Evolutionary conservation across 2,329 filamentous ascomycete genomes (phyloP).

Genomic region (Zalaria obscura): DNA sequence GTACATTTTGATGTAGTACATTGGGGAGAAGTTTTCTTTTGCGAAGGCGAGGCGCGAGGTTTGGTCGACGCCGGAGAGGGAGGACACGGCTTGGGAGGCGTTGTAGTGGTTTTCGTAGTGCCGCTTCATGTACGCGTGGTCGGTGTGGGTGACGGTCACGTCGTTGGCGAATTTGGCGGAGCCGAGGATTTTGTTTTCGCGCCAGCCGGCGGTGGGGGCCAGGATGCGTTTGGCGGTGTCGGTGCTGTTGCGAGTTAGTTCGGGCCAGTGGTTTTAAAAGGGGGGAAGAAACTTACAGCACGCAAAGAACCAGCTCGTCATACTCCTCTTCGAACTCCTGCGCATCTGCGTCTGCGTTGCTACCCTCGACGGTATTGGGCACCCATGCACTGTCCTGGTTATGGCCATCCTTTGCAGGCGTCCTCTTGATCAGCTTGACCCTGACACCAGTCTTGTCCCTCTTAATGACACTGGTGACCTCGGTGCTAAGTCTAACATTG

Average conservation of each 20-base stretch:
- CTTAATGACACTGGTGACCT: slow-evolving; percentile 38
- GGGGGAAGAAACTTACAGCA: slow-evolving; percentile 25
- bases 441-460: slow-evolving; percentile 38
- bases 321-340: slow-evolving; percentile 36
- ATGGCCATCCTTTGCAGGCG: slow-evolving; percentile 25
- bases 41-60: slow-evolving; percentile 28
- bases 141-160: slow-evolving; percentile 55
- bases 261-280: not conserved
- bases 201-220: slow-evolving; percentile 40
- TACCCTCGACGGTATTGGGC: slow-evolving; percentile 17
- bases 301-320: slow-evolving; percentile 54
- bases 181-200: slow-evolving; percentile 55
- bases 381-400: slow-evolving; percentile 32
- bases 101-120: slow-evolving; percentile 53
- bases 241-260: slow-evolving; percentile 17
- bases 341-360: slow-evolving; percentile 25
- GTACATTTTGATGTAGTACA: slow-evolving; percentile 53
- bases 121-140: slow-evolving; percentile 49
- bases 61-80: slow-evolving; percentile 28
- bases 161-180: slow-evolving; percentile 57
- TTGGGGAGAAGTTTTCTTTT: slow-evolving; percentile 42
- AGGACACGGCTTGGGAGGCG: slow-evolving; percentile 28
- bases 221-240: slow-evolving; percentile 46
- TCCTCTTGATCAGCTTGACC: slow-evolving; percentile 32
- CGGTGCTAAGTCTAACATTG: slow-evolving; percentile 40